These are phyloP conservation scores for Agaricus subrufescens DNA, from an alignment of 768 basidiomycete genomes.

Conservation along the genomic window DNA sequence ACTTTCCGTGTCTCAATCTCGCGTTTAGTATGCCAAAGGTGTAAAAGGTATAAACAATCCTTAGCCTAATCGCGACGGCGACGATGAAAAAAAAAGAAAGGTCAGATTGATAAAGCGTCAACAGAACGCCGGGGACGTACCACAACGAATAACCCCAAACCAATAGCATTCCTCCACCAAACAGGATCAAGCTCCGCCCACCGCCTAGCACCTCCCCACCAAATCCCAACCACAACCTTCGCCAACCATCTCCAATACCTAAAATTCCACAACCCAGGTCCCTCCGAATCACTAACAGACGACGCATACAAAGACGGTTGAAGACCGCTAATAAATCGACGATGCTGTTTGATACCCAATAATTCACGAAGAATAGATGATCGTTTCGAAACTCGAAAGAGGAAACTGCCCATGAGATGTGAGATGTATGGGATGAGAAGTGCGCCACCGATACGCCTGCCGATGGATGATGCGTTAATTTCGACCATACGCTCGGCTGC, in stretches of 20 bases:
- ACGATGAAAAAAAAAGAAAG: neutral
- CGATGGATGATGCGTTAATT: conserved; percentile 54
- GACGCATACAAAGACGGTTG: conserved; percentile 14
- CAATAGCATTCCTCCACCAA: conserved; percentile 71
- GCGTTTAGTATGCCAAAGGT: neutral
- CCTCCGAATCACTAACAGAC: conserved; percentile 8
- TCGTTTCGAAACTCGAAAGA: conserved; percentile 49
- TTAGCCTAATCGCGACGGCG: no score
- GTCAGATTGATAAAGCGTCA: no score
- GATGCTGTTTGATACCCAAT: conserved; percentile 21
- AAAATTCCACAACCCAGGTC: neutral
- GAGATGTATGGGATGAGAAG: conserved; percentile 65
- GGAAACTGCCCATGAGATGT: conserved; percentile 55
- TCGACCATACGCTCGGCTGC: conserved; percentile 58
- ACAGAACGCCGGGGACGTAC: conserved; percentile 29
- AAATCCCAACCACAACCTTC: conserved; percentile 38
- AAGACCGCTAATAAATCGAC: conserved; percentile 8
- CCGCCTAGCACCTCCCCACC: conserved; percentile 52
- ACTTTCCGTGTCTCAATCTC: no score
- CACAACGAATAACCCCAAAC: conserved; percentile 62
- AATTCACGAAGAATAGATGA: conserved; percentile 35
- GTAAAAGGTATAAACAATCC: neutral
- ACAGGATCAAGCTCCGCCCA: conserved; percentile 71
- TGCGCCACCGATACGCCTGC: conserved; percentile 66
- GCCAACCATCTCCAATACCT: conserved; percentile 23